Base-by-base conservation (phyloP, 2,329 filamentous ascomycete species). In the Rutstroemia sydowiana region DNA sequence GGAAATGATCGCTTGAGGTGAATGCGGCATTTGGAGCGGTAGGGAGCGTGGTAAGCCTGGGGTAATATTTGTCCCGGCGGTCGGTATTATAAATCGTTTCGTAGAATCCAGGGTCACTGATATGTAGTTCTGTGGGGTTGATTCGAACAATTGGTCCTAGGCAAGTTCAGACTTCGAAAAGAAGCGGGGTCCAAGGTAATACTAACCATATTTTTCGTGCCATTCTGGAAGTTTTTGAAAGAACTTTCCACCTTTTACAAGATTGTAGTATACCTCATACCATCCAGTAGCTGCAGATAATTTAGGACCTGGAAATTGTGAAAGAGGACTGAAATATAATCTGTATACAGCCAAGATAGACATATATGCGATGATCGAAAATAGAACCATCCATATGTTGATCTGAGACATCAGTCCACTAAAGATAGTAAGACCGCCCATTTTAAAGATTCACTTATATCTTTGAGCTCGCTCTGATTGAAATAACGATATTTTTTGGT, bases 171-270 rank as follows among this genome's bases (percentile, higher is more conserved):
- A 16, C 30, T 5, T 20, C 5, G 7, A 26, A 23, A 7, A 30
- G 1, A 28, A 16, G 20, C 7, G 18, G 8, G 8, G 10, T 9
- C 13, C 18, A 23, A 10, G 10, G 6, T 16, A 16, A 16, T n/a
- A 47, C 44, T 2, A 23, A 53, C 63, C 64, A 51, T 73, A 75
- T 55, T 61, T 58, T 37, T 69, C 58, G 58, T 75, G 73, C 60
- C 75, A 61, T 47, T 70, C 63, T 37, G 65, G 60, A 30, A 75
- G 70, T 52, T 73, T 67, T 57, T 66, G 70, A 14, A 63, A 70
- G 53, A 73, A 74, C 56, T 71, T 63, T 14, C 48, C 48, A 5
- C 68, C 66, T 7, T 68, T 62, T 34, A 71, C 52, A 20, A 73
- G 62, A 51, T 75, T 71, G 51, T 73, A 73, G 59, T 73, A 75